Conservation (phyloP, 805 yeast genomes). For the Saturnispora sanitii region DNA sequence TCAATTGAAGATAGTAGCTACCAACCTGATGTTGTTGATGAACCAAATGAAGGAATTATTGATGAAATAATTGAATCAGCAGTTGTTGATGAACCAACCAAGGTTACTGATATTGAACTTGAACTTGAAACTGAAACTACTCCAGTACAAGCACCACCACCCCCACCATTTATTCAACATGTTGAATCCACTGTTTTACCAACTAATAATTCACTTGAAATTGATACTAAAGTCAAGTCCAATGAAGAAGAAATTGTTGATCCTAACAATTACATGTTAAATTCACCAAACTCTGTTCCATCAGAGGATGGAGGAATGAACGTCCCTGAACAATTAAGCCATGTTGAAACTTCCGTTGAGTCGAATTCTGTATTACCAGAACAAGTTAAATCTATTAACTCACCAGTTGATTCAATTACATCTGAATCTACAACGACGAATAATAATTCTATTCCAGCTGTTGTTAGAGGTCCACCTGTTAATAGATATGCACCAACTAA, state of each 20-base stretch:
- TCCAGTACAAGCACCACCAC: no score
- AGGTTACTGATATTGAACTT: no score
- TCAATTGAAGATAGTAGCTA: no score
- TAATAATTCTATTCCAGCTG: neutral
- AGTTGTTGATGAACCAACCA: no score
- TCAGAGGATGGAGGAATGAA: neutral
- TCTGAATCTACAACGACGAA: no score
- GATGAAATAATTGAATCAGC: neutral
- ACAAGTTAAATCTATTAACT: neutral
- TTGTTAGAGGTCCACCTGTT: neutral
- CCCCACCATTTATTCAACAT: no score
- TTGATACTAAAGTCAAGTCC: no score
- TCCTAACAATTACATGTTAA: no score
- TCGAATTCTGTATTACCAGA: neutral
- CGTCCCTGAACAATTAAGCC: neutral
- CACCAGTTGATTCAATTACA: neutral
- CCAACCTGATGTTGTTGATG: no score
- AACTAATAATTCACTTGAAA: no score
- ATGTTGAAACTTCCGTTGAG: neutral
- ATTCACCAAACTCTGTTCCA: neutral
- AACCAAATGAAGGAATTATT: neutral
- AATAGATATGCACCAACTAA: constrained; percentile 10
- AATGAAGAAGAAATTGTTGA: neutral
- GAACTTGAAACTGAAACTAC: no score
- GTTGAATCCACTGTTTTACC: no score